A percentile compares a stretch with the other conserved stretches of the same genome.
Conservation (phyloP, 352 stramenopile genomes). For the Phytophthora cryptogea region DNA sequence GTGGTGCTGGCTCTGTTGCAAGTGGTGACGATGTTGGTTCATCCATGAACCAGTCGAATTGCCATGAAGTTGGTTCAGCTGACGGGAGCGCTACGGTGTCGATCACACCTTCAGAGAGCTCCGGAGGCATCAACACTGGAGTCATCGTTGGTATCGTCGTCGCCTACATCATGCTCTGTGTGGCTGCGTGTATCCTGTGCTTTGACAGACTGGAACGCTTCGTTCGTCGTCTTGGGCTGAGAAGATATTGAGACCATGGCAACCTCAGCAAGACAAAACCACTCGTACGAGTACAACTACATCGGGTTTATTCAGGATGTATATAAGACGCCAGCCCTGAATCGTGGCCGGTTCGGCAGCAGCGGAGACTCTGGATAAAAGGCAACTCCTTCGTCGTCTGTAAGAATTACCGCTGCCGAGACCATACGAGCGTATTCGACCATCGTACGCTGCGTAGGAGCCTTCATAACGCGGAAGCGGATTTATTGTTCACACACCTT, state of each 20-base stretch:
- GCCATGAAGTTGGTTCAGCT: conserved; percentile 8
- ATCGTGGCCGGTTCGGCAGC: conserved; percentile 16
- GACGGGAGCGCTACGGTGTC: conserved; percentile 1
- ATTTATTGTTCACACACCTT: conserved; percentile 12
- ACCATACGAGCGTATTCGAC: conserved; percentile 22
- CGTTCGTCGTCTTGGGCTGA: conserved; percentile 8
- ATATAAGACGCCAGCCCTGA: conserved; percentile 21
- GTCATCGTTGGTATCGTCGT: conserved; percentile 27
- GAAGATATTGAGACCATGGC: conserved; percentile 4
- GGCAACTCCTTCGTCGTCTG: conserved; percentile 5
- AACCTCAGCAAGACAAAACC: conserved; percentile 5
- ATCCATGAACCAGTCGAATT: background rate
- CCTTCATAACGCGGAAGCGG: conserved; percentile 39
- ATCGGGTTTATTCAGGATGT: conserved; percentile 36
- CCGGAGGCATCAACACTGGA: conserved; percentile 17
- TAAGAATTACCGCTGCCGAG: conserved; percentile 11
- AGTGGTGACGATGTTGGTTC: background rate
- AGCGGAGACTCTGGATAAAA: conserved; percentile 9
- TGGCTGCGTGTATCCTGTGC: conserved; percentile 21
- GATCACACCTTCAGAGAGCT: conserved; percentile 9
- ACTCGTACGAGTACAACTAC: conserved; percentile 33
- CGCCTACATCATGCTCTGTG: conserved; percentile 21
- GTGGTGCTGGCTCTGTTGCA: background rate
- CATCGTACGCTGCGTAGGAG: conserved; percentile 20
- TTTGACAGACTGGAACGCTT: conserved; percentile 24